These are phyloP conservation scores for Plenodomus tracheiphilus DNA, from an alignment of 2,329 filamentous ascomycete genomes.

Conservation along the genomic window DNA sequence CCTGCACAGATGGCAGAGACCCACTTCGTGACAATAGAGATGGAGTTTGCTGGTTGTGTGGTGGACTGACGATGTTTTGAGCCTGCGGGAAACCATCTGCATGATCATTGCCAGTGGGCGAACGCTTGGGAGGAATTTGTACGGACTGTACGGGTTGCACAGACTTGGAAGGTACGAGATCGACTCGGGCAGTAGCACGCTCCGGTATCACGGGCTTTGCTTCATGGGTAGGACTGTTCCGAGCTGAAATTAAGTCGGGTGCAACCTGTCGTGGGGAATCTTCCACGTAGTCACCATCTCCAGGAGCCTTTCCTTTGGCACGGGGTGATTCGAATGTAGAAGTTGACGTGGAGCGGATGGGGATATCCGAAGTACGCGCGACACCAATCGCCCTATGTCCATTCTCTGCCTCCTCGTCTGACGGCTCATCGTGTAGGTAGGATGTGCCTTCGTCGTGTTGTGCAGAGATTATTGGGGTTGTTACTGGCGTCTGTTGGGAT, in stretches of 20 bases:
- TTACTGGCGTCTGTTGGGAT: conserved; percentile 20
- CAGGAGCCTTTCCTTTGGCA: conserved; percentile 19
- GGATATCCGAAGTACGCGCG: conserved; percentile 48
- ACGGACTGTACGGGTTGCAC: not conserved
- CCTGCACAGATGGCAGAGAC: conserved; percentile 34
- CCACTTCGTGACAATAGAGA: conserved; percentile 27
- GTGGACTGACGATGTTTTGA: conserved; percentile 13
- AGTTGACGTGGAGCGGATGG: conserved; percentile 34
- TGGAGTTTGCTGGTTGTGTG: conserved; percentile 23
- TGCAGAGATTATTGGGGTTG: conserved; percentile 16
- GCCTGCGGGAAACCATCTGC: conserved; percentile 4
- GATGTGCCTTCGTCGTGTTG: conserved; percentile 23
- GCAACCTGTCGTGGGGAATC: conserved; percentile 30
- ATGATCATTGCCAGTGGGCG: conserved; percentile 1
- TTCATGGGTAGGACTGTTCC: conserved; percentile 35
- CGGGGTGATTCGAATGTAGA: conserved; percentile 22
- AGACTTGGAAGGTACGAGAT: conserved; percentile 9
- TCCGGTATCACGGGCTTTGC: conserved; percentile 21
- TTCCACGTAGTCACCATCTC: conserved; percentile 34
- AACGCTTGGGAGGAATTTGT: not conserved
- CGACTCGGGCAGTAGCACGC: conserved; percentile 23
- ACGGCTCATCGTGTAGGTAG: conserved; percentile 32
- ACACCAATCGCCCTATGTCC: conserved; percentile 44
- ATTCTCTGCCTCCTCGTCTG: conserved; percentile 31
- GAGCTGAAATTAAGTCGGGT: conserved; percentile 21